Evolutionary conservation across 2,329 filamentous ascomycete genomes (phyloP).

Genomic region (Cladosporium sp.): DNA sequence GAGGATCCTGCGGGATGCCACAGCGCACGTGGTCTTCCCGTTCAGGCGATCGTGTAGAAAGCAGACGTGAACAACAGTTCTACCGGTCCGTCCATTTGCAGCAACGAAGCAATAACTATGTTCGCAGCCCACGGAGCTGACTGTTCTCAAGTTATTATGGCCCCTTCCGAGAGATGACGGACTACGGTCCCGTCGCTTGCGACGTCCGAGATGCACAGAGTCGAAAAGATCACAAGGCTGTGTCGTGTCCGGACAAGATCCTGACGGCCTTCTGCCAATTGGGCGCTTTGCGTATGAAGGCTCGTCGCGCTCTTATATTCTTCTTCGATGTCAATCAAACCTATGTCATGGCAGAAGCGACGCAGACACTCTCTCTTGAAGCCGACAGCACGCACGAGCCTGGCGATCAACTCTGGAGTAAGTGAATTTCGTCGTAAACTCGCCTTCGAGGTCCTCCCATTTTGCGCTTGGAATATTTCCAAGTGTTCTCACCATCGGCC

Average conservation of each 20-base stretch:
- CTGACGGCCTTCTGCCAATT: constrained; percentile 50
- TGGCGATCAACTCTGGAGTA: constrained; percentile 24
- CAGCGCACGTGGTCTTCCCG: not conserved
- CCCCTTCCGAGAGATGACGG: constrained; percentile 20
- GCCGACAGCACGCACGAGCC: constrained; percentile 21
- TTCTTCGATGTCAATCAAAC: constrained; percentile 48
- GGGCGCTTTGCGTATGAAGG: constrained; percentile 45
- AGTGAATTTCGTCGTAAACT: not conserved
- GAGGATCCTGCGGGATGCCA: no score
- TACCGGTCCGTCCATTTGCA: not conserved
- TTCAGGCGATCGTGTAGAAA: not conserved
- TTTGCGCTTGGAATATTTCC: not conserved
- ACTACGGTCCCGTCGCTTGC: not conserved
- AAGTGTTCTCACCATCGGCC: no score
- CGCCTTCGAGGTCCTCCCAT: not conserved
- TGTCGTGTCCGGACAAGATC: not conserved
- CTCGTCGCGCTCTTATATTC: constrained; percentile 49
- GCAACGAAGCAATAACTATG: not conserved
- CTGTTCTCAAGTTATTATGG: not conserved
- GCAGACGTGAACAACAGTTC: not conserved
- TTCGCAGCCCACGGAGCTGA: not conserved
- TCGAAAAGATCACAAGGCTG: not conserved
- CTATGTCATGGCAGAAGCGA: constrained; percentile 53
- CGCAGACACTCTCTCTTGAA: constrained; percentile 41
- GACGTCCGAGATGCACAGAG: not conserved